Conservation (phyloP, 345 rosid genomes). For the Citrus maxima region DNA sequence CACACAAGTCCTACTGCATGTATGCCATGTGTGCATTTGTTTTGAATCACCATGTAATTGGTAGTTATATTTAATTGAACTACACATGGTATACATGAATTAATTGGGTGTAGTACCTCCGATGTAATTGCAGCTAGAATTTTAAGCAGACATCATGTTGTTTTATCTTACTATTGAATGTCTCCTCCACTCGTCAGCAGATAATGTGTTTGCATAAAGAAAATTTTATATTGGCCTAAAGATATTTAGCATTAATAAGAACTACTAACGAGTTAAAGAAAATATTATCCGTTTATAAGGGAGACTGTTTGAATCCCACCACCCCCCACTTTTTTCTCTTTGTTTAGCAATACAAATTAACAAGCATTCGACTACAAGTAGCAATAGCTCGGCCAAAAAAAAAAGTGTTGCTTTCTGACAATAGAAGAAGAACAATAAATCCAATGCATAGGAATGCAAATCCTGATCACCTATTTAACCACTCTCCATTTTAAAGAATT, state of each 20-base stretch:
- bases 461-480: background rate
- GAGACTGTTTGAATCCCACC: background rate
- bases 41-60: too few species aligned
- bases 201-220: background rate
- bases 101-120: too few species aligned
- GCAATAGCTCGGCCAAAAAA: background rate
- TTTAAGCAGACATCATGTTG: background rate
- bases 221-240: background rate
- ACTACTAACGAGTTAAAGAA: background rate
- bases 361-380: background rate
- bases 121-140: background rate
- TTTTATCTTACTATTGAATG: background rate
- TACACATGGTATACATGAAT: too few species aligned
- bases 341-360: background rate
- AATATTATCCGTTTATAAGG: background rate
- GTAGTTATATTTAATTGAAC: too few species aligned
- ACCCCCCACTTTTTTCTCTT: background rate
- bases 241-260: background rate
- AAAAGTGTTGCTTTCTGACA: background rate
- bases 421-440: background rate
- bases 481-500: constrained; percentile 1
- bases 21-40: too few species aligned
- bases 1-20: background rate
- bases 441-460: background rate
- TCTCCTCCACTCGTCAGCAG: background rate